Base-by-base conservation (phyloP, 306 rosid genomes). In the Sophora flavescens region DNA sequence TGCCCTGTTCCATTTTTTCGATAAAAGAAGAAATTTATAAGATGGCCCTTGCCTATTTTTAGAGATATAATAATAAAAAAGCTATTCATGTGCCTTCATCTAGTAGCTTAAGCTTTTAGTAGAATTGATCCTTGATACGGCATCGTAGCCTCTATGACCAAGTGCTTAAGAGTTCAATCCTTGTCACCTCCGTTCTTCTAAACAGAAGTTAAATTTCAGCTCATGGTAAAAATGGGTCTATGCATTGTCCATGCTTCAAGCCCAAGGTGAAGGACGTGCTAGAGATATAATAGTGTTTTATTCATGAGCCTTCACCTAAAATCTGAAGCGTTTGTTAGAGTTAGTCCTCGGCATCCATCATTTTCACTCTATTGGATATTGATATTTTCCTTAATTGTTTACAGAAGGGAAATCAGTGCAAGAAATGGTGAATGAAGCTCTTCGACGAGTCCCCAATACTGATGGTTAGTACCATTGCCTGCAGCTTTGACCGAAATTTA, bases 361-460 rank as follows among this genome's bases (percentile, higher is more conserved):
- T 63, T 35, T 70, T 54, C 41, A 56, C 64, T 54, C 62, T 44
- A 42, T 48, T 78, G 66, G 82, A 70, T 75, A 64, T 51, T 86
- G 75, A 78, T 68, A 70, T 52, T 69, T 35, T 78, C 41, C 59
- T 62, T 52, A 73, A 63, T 80, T 39, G 47, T 72, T 36, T 79
- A 12, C 91, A 94, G 98, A 90, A 86, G 98, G 98, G 66, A 94
- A 94, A 77, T 86, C 95, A 14, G 98, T 94, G 81, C 96, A 94
- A 82, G 80, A 94, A 86, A 90, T 91, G 97, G 98, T 94, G 86
- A 57, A 83, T 51, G 98, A 90, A 87, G 97, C 98, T 75, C 97
- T 94, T 70, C 84, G 18, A 74, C 93, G 5, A 11, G 95, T 94
- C 72, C 98, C 98, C 18, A 94, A 94, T 68, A 68, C 9, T 5